Conservation (phyloP, 2,329 filamentous ascomycete species). For the Fusarium mundagurra region DNA sequence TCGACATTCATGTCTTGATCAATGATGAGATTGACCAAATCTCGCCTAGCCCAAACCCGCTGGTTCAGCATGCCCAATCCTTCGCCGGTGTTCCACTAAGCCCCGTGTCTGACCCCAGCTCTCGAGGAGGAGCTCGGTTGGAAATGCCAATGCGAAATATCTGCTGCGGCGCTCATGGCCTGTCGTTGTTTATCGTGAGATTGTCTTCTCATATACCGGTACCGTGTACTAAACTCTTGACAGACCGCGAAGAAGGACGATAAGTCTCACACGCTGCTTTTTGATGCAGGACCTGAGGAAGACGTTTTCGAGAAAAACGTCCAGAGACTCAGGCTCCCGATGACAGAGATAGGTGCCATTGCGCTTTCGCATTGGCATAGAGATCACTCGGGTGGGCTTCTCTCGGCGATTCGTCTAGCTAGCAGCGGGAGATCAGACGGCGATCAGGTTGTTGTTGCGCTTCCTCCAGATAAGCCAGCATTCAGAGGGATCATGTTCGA, state of each 20-base stretch:
- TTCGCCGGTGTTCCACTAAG: background rate
- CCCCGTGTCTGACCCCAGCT: background rate
- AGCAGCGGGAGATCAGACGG: background rate
- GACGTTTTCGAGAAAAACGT: background rate
- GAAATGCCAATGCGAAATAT: constrained; percentile 2
- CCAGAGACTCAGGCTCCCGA: background rate
- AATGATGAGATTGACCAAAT: background rate
- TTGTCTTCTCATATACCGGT: fast-evolving
- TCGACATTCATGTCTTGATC: background rate
- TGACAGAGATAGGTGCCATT: background rate
- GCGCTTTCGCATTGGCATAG: background rate
- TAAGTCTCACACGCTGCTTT: background rate
- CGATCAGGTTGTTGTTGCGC: background rate
- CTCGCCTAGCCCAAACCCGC: background rate
- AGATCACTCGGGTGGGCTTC: background rate
- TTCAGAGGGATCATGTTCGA: background rate
- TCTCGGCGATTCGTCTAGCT: background rate
- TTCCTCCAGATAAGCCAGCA: background rate
- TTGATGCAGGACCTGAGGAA: background rate
- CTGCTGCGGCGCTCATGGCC: background rate
- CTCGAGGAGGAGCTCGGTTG: background rate
- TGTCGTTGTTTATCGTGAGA: background rate
- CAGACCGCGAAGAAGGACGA: background rate
- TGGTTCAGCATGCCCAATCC: background rate
- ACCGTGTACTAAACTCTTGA: fast-evolving